Evolutionary conservation across 108 stramenopile genomes (phyloP).

Genomic region (Fistulifera solaris): DNA sequence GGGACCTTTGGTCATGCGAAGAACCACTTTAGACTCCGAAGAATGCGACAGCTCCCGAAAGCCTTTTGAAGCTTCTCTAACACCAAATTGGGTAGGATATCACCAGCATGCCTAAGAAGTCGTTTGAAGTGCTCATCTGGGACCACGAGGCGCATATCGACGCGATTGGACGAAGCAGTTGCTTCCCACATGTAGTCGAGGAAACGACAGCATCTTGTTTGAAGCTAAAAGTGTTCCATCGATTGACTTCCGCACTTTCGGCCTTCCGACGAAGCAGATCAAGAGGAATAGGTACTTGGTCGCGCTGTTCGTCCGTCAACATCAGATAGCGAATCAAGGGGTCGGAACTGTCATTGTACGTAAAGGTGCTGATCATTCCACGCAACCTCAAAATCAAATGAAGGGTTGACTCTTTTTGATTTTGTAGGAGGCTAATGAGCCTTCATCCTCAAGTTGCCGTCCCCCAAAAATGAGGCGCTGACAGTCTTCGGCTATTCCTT

Average conservation of each 20-base stretch:
- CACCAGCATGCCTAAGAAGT: too few relatives aligned
- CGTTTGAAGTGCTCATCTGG: too few relatives aligned
- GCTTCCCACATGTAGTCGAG: too few relatives aligned
- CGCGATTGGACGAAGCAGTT: too few relatives aligned
- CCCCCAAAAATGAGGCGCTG: slow-evolving; percentile 58
- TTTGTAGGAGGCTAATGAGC: slow-evolving; percentile 51
- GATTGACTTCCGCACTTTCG: not conserved
- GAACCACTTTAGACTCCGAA: slow-evolving; percentile 10
- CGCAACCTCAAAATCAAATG: slow-evolving; percentile 29
- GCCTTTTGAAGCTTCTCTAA: too few relatives aligned
- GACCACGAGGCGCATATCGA: too few relatives aligned
- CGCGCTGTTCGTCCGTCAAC: slow-evolving; percentile 20
- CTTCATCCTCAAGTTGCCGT: slow-evolving; percentile 57
- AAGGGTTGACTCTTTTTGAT: slow-evolving; percentile 38
- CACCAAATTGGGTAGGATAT: too few relatives aligned
- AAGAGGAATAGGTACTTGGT: slow-evolving; percentile 8
- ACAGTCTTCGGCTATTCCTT: slow-evolving; percentile 21
- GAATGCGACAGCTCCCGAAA: not conserved
- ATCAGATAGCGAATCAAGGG: slow-evolving; percentile 20
- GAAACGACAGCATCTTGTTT: not conserved
- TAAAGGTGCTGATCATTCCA: slow-evolving; percentile 24
- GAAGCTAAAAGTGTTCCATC: not conserved
- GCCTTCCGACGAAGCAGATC: not conserved
- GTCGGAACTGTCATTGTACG: slow-evolving; percentile 13
- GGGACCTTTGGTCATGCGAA: slow-evolving; percentile 25